Evolutionary conservation across 2,329 filamentous ascomycete species (phyloP), one percentile per base, ranked within the genome.

Genomic region (Fusarium heterosporum): DNA sequence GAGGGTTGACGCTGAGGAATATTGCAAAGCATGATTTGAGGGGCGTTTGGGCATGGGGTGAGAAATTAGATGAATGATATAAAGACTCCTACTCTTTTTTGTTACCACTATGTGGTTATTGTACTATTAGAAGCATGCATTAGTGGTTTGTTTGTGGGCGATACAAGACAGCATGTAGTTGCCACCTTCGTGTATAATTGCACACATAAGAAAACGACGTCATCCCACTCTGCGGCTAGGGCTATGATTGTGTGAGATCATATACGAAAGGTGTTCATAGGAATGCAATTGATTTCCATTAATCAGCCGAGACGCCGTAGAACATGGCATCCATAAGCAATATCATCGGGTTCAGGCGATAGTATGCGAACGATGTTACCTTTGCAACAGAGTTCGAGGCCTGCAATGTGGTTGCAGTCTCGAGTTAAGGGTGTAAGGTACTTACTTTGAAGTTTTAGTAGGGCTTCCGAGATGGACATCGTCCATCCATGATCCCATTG

Each of bases 51-150:
- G 68, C 66, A 73, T 48, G 30, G 68, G 69, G 59, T 39, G 63
- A 73, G 69, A 73, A 64, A 70, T 56, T 73, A 73, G 71, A 73
- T 71, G 71, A 72, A 73, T 53, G 68, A 73, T 60, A 72, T 66
- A 70, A 73, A 73, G 70, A 73, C 71, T 71, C 70, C 71, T 61
- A 73, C 71, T 73, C 71, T 46, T 68, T 62, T 62, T 71, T 73
- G 57, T 71, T 73, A 57, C 53, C 61, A 72, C 46, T 55, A 62
- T 69, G 57, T 61, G 63, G 61, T 65, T 47, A 58, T 66, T 73
- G 71, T 73, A 73, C 69, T 73, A 68, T 70, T 72, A 73, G 71
- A 73, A 72, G 54, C 71, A 73, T 69, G 69, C 57, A 71, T 66
- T 56, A 49, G 64, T 66, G 49, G 56, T 65, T 66, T 47, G 55